Conservation (phyloP, 2,329 filamentous ascomycete genomes). For the Berkeleyomyces rouxiae region DNA sequence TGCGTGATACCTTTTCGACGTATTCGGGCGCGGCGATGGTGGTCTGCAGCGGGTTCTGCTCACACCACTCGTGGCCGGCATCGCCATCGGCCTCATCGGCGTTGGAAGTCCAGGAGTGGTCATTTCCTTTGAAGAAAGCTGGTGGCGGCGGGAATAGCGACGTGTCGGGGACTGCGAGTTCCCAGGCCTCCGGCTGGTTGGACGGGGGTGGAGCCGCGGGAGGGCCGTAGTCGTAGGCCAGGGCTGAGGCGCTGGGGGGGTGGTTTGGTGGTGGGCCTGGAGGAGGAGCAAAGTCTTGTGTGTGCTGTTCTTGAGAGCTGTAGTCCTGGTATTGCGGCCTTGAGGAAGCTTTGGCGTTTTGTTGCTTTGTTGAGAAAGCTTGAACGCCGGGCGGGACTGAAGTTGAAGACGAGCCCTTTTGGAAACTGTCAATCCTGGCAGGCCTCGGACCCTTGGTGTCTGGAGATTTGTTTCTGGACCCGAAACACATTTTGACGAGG, state of each 20-base stretch:
- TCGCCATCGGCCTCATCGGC: constrained; percentile 47
- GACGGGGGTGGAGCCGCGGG: constrained; percentile 22
- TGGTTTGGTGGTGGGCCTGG: constrained; percentile 21
- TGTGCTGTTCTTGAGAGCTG: constrained; percentile 19
- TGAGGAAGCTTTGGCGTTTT: neutral
- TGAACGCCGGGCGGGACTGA: neutral
- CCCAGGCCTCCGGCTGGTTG: constrained; percentile 31
- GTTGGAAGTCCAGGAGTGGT: constrained; percentile 52
- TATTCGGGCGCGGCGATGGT: constrained; percentile 29
- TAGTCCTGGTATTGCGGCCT: neutral
- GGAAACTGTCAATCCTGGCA: constrained; percentile 15
- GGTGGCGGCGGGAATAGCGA: constrained; percentile 58
- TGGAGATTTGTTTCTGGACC: constrained; percentile 25
- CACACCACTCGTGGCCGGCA: constrained; percentile 50
- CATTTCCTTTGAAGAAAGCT: constrained; percentile 44
- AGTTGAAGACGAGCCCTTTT: neutral
- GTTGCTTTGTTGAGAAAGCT: constrained; percentile 6
- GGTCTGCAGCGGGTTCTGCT: constrained; percentile 37
- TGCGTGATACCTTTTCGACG: constrained; percentile 23
- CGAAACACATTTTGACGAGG: constrained; percentile 30
- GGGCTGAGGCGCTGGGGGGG: neutral
- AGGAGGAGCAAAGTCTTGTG: constrained; percentile 21
- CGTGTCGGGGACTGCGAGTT: constrained; percentile 53
- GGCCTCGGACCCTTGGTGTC: constrained; percentile 20
- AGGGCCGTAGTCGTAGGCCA: constrained; percentile 18